Percentiles rank a stretch among this genome's conserved stretches.
Conservation (phyloP, 2,329 filamentous ascomycete genomes). For the Bretziella fagacearum region DNA sequence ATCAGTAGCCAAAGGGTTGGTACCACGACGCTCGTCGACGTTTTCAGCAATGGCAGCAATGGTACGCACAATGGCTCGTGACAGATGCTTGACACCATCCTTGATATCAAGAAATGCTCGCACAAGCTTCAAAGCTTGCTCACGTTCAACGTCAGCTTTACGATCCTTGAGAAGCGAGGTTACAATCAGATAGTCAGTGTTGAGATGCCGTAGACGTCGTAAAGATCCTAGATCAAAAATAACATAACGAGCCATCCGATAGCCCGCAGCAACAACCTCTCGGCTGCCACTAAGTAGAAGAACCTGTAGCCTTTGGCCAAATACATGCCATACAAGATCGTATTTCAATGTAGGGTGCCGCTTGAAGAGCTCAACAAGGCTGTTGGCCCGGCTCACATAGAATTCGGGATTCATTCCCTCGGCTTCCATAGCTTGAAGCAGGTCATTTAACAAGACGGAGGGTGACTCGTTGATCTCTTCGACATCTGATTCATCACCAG, state of each 20-base stretch:
- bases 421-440: constrained; percentile 73
- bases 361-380: constrained; percentile 90
- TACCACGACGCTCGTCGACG: constrained; percentile 57
- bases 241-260: constrained; percentile 81
- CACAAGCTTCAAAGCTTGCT: constrained; percentile 93
- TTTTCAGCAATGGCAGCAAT: constrained; percentile 85
- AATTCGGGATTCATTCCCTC: constrained; percentile 84
- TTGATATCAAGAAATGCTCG: constrained; percentile 92
- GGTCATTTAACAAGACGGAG: constrained; percentile 77
- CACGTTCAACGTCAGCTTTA: constrained; percentile 90
- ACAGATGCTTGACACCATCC: constrained; percentile 74
- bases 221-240: constrained; percentile 84
- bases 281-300: constrained; percentile 93
- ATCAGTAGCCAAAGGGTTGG: constrained; percentile 41
- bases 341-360: constrained; percentile 86
- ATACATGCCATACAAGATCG: constrained; percentile 88
- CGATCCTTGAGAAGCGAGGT: constrained; percentile 86
- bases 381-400: constrained; percentile 85
- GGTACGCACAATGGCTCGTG: constrained; percentile 70
- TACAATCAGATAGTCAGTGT: constrained; percentile 86
- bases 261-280: constrained; percentile 88
- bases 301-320: constrained; percentile 81
- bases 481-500: constrained; percentile 41
- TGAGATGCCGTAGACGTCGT: constrained; percentile 68
- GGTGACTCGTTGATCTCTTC: constrained; percentile 69